Base-by-base conservation (phyloP, 2,329 filamentous ascomycete genomes). In the Seiridium unicorne region DNA sequence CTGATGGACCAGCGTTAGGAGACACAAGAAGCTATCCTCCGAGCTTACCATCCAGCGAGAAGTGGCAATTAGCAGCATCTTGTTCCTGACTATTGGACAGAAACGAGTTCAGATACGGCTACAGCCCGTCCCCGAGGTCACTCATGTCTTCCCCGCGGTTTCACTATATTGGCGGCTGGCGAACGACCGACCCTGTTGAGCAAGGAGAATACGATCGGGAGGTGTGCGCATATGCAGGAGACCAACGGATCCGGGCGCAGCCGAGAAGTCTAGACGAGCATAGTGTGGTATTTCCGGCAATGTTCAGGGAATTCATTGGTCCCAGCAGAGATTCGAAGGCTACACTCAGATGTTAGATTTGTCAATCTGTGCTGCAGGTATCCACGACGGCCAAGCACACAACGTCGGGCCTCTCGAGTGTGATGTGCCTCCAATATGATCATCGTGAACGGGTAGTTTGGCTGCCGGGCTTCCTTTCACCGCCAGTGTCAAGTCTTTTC, bases 241-340 rank as follows among this genome's bases (percentile, higher is more conserved):
- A 35, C 26, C 32, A 5, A 38, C 35, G 32, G 11, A 53, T 13
- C 38, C n/a, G 18, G 34, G 49, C 32, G 38, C 49, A 53, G 49
- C 34, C 49, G 49, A 35, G 49, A 35, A 53, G 49, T 8, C n/a
- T 57, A 57, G 31, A 47, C 54, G 54, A 57, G 31, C 40, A 57
- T 10, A 26, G 35, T 47, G 31, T 6, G 38, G 54, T 6, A 34
- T 26, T 44, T 31, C 26, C 13, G 31, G n/a, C 26, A 6, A 35
- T 26, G 54, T 10, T 11, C 11, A 10, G 4, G 40, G 38, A 4
- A 26, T 32, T 34, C 40, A 57, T 57, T 57, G 54, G 54, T 57
- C 54, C 54, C 54, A 57, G 42, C 26, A 48, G 13, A 8, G 26
- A 18, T n/a, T 47, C 10, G 10, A 46, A 31, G 40, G 53, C 36